Conservation (phyloP, 345 rosid species). For the Eucalyptus pauciflora region DNA sequence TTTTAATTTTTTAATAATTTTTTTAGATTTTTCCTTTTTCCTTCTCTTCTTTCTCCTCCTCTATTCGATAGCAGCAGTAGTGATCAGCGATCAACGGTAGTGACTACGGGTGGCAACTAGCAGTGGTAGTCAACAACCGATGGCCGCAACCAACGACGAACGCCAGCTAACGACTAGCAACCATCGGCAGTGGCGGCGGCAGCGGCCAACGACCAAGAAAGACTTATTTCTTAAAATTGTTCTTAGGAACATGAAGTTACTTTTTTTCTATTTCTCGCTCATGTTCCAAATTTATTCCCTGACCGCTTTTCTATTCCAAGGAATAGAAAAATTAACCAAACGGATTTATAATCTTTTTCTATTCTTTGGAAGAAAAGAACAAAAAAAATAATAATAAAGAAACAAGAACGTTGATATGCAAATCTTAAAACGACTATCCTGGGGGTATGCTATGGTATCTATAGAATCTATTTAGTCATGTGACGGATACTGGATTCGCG, state of each 20-base stretch:
- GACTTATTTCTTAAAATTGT: too few relatives aligned
- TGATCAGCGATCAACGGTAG: fast-evolving
- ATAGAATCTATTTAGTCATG: not conserved
- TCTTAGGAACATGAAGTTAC: fast-evolving
- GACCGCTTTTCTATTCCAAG: fast-evolving
- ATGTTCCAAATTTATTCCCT: too few relatives aligned
- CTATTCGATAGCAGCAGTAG: fast-evolving
- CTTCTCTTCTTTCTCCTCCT: too few relatives aligned
- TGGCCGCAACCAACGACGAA: fast-evolving
- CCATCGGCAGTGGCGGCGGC: fast-evolving
- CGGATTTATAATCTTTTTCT: fast-evolving
- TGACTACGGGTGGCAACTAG: fast-evolving
- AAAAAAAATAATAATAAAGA: too few relatives aligned
- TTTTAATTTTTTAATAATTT: too few relatives aligned
- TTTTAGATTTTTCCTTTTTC: too few relatives aligned
- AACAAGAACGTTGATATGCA: too few relatives aligned
- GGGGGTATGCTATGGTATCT: not conserved
- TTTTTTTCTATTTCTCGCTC: too few relatives aligned
- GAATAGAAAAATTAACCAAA: too few relatives aligned
- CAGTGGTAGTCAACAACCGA: fast-evolving
- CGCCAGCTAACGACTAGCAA: fast-evolving
- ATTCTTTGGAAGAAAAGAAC: fast-evolving
- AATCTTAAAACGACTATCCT: not conserved
- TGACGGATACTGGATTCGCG: not conserved
- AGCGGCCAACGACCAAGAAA: too few relatives aligned